Conservation (phyloP, 345 rosid species). For the Murraya paniculata region DNA sequence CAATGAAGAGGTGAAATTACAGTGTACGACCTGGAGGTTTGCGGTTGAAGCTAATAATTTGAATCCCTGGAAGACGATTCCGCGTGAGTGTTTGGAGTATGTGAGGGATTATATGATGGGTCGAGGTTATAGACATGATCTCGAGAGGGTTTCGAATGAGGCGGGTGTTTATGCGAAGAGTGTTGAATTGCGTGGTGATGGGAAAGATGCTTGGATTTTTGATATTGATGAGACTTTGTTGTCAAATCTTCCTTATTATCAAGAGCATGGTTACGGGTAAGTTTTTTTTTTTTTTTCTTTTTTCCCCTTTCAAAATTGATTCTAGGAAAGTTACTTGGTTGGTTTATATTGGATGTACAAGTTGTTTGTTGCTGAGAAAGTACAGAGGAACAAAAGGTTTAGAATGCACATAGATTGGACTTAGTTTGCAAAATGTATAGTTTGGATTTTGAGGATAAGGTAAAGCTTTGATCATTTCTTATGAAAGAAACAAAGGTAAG, state of each 20-base stretch:
- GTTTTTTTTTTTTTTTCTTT: not conserved
- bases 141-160: slow-evolving; percentile 60
- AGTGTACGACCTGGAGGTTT: slow-evolving; percentile 91
- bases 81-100: slow-evolving; percentile 64
- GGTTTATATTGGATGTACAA: not conserved
- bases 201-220: slow-evolving; percentile 81
- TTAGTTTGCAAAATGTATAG: not conserved
- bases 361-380: slow-evolving; percentile 13
- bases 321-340: not conserved
- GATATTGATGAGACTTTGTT: slow-evolving; percentile 91
- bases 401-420: not conserved
- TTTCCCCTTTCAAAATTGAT: not conserved
- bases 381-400: not conserved
- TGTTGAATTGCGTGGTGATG: slow-evolving; percentile 52
- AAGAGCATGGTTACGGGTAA: slow-evolving; percentile 76
- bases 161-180: slow-evolving; percentile 59
- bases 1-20: slow-evolving; percentile 46
- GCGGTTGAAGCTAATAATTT: slow-evolving; percentile 79
- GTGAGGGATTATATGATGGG: slow-evolving; percentile 68
- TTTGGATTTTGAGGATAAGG: not conserved
- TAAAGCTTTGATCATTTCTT: not conserved
- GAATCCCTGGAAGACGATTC: slow-evolving; percentile 79
- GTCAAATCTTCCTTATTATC: slow-evolving; percentile 87
- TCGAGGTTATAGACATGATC: slow-evolving; percentile 55
- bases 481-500: not conserved